These are phyloP conservation scores for Auricularia sp. DNA, from an alignment of 768 basidiomycete species.

Conservation along the genomic window DNA sequence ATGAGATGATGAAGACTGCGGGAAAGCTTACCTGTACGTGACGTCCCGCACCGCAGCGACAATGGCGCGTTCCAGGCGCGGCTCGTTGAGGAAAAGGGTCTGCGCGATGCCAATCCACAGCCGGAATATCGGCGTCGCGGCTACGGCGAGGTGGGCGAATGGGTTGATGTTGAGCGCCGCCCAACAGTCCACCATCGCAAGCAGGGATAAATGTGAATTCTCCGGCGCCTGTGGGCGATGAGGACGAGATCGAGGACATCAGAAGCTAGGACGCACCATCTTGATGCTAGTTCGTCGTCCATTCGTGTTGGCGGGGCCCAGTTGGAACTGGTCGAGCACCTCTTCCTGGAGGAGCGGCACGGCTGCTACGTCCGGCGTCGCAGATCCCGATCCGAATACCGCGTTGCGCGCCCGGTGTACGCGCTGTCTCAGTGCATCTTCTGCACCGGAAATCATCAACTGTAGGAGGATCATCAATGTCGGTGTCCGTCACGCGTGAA, in stretches of 20 bases:
- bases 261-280: constrained; percentile 12
- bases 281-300: no score
- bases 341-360: constrained; percentile 64
- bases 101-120: constrained; percentile 97
- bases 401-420: constrained; percentile 62
- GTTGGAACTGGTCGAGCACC: constrained; percentile 81
- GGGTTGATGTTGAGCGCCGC: constrained; percentile 78
- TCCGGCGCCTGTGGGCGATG: constrained; percentile 27
- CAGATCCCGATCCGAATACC: constrained; percentile 53
- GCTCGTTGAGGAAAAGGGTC: constrained; percentile 72
- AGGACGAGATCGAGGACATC: constrained; percentile 1
- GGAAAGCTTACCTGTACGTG: constrained; percentile 53
- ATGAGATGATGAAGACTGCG: background rate
- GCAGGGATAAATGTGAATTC: constrained; percentile 87
- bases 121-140: constrained; percentile 92
- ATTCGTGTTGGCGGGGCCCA: constrained; percentile 37
- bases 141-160: constrained; percentile 82
- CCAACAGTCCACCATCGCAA: constrained; percentile 99
- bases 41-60: constrained; percentile 65
- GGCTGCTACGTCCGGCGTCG: constrained; percentile 11
- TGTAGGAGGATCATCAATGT: constrained; percentile 20
- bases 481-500: background rate
- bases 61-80: constrained; percentile 58
- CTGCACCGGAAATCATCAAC: constrained; percentile 70
- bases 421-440: constrained; percentile 50